A percentile compares a stretch with the other conserved stretches of the same genome.
These are phyloP conservation scores for Fraxinus albicans DNA, from an alignment of 305 asterid genomes.

Conservation along the genomic window DNA sequence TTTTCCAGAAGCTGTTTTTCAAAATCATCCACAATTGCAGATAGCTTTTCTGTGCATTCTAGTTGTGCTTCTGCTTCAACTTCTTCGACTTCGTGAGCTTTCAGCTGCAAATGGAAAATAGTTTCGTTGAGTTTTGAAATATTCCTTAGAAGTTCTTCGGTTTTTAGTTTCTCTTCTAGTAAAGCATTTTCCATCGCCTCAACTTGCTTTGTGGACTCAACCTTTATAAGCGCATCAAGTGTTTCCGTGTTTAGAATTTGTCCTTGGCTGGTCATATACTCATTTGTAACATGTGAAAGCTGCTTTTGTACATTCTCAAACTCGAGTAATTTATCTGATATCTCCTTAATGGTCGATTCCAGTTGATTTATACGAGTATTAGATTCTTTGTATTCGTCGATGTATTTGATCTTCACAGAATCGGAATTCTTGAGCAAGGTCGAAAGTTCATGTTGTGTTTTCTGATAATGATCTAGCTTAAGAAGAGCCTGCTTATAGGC, in stretches of 20 bases:
- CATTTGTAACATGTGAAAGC: slow-evolving; percentile 26
- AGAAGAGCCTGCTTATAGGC: slow-evolving; percentile 50
- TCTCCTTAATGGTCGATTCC: slow-evolving; percentile 30
- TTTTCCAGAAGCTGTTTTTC: slow-evolving; percentile 41
- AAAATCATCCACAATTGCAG: not conserved
- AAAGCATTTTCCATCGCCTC: slow-evolving; percentile 28
- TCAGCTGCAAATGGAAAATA: slow-evolving; percentile 19
- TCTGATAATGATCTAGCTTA: slow-evolving; percentile 42
- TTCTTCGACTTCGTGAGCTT: slow-evolving; percentile 18
- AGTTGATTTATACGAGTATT: slow-evolving; percentile 28
- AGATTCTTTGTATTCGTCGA: slow-evolving; percentile 36
- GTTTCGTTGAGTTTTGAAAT: slow-evolving; percentile 30
- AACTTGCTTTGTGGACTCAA: slow-evolving; percentile 26
- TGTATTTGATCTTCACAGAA: slow-evolving; percentile 40
- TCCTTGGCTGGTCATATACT: slow-evolving; percentile 28
- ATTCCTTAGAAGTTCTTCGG: slow-evolving; percentile 31
- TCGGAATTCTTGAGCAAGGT: slow-evolving; percentile 41
- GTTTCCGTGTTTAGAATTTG: slow-evolving; percentile 28
- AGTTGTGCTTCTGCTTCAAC: slow-evolving; percentile 10
- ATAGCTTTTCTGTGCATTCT: not conserved
- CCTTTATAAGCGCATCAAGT: slow-evolving; percentile 26
- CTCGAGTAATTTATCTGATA: slow-evolving; percentile 28
- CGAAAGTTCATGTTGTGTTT: slow-evolving; percentile 47
- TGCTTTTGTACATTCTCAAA: slow-evolving; percentile 25
- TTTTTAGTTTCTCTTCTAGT: slow-evolving; percentile 31